phyloP scores from a whole-genome alignment of 2,329 filamentous ascomycete genomes.

The Colletotrichum melonis region DNA sequence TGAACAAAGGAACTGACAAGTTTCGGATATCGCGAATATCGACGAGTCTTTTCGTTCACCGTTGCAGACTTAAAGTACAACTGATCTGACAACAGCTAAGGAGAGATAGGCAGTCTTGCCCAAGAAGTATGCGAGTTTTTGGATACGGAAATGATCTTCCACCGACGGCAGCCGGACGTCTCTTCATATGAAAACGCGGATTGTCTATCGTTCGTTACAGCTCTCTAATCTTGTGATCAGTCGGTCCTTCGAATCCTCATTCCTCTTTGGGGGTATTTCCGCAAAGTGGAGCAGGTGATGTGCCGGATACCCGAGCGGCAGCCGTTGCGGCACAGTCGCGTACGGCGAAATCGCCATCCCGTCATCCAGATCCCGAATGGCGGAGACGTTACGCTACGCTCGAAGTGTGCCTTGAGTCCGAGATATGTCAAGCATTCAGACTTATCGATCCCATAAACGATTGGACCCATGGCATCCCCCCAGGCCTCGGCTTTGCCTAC shows the following conservation, averaged over 20 bases:
- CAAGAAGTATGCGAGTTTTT: neutral
- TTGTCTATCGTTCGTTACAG: neutral
- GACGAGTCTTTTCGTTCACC: no score
- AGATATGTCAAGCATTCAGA: neutral
- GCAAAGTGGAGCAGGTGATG: neutral
- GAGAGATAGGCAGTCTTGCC: no score
- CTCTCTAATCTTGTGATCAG: neutral
- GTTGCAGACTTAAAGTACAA: no score
- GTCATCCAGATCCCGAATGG: neutral
- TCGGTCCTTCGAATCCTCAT: neutral
- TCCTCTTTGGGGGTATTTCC: neutral
- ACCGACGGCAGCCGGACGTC: neutral
- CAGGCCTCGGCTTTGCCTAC: neutral
- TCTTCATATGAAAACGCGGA: neutral
- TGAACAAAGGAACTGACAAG: no score
- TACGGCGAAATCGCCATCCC: neutral
- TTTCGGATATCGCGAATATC: no score
- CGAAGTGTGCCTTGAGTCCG: neutral
- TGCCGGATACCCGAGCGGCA: slow-evolving; percentile 4
- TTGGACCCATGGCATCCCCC: no score
- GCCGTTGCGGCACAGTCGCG: neutral
- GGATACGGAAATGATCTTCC: neutral
- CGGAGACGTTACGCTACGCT: neutral
- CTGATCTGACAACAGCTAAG: no score
- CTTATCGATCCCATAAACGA: neutral